Percentiles rank a stretch among this genome's conserved stretches.
Conservation (phyloP, 352 stramenopile genomes). For the Pythium myriotylum region DNA sequence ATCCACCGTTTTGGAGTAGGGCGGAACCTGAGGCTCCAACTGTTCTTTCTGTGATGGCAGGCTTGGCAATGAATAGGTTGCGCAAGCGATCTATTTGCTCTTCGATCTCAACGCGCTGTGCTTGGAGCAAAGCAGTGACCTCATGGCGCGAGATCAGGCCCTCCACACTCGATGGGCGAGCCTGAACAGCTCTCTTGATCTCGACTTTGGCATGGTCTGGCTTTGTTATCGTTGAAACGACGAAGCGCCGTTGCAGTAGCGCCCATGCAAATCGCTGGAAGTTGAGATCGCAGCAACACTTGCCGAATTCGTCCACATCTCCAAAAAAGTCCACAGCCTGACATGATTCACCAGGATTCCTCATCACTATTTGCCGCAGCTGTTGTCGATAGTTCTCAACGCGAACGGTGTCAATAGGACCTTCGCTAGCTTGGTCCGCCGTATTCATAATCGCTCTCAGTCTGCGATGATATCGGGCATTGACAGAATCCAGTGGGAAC, state of each 20-base stretch:
- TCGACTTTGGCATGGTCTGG: background rate
- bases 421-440: background rate
- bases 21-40: background rate
- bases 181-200: slow-evolving; percentile 17
- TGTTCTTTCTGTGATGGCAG: background rate
- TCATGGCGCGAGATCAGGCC: slow-evolving; percentile 23
- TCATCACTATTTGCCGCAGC: background rate
- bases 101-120: slow-evolving; percentile 23
- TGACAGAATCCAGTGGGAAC: slow-evolving; percentile 10
- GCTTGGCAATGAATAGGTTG: background rate
- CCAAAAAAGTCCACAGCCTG: too few relatives aligned
- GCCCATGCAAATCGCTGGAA: slow-evolving; percentile 37
- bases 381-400: background rate
- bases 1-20: too few relatives aligned
- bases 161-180: slow-evolving; percentile 18
- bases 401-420: background rate
- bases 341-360: background rate
- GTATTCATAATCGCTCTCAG: slow-evolving; percentile 2
- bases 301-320: slow-evolving; percentile 22
- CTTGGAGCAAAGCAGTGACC: slow-evolving; percentile 16
- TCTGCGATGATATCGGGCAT: slow-evolving; percentile 8
- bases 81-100: slow-evolving; percentile 20
- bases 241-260: slow-evolving; percentile 28
- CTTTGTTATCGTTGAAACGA: background rate
- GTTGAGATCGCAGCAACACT: slow-evolving; percentile 32